These are phyloP conservation scores for Pelargonium fulgidum DNA, from an alignment of 441 rosid genomes.

Conservation along the genomic window DNA sequence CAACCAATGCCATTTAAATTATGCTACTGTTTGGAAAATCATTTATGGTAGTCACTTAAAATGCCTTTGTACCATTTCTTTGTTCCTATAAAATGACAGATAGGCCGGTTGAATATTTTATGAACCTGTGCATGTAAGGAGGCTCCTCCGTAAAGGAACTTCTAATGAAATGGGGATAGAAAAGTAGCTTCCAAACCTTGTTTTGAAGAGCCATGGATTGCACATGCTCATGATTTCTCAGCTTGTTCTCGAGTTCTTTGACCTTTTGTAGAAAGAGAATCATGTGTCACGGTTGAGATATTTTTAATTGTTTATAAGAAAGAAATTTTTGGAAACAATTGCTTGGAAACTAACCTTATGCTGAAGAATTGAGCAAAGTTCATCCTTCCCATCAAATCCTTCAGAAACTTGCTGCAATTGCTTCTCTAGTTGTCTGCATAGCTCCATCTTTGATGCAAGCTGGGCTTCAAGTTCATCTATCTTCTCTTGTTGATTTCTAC, in stretches of 20 bases:
- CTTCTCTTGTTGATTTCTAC: neutral
- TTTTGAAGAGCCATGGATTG: conserved; percentile 22
- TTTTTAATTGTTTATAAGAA: too few species aligned
- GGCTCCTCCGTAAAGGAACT: neutral
- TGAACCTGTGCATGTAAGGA: too few species aligned
- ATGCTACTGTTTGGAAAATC: neutral
- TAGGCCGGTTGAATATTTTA: too few species aligned
- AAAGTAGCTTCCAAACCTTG: conserved; percentile 24
- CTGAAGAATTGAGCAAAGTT: conserved; percentile 8
- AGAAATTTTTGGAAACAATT: neutral
- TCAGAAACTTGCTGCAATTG: conserved; percentile 5
- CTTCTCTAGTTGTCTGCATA: neutral
- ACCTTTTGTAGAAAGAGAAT: conserved; percentile 19
- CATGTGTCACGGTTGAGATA: neutral
- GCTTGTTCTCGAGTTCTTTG: conserved; percentile 22
- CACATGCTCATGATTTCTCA: conserved; percentile 21
- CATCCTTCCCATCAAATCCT: neutral
- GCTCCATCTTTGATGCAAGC: conserved; percentile 3
- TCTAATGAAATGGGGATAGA: neutral
- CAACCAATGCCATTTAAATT: neutral
- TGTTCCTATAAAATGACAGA: too few species aligned
- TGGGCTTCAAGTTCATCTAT: neutral
- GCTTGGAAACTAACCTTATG: neutral
- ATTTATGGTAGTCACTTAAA: too few species aligned
- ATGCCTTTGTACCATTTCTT: too few species aligned